Conservation (phyloP, 768 basidiomycete species). For the Mycena vitilis region DNA sequence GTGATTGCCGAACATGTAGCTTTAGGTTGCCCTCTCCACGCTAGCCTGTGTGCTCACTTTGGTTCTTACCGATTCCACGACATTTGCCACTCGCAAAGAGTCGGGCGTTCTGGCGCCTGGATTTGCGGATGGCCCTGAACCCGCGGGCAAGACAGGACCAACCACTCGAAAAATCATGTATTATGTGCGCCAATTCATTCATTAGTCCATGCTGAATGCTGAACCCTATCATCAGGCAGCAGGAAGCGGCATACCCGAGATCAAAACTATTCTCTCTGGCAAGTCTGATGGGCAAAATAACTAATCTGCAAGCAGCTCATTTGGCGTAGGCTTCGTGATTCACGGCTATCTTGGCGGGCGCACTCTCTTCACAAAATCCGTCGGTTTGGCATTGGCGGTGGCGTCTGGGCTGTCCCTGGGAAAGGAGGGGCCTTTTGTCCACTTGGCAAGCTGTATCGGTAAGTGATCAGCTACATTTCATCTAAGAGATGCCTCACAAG, state of each 20-base stretch:
- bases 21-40: conserved; percentile 78
- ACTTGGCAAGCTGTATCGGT: conserved; percentile 60
- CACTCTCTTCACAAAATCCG: conserved; percentile 88
- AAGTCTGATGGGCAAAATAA: conserved; percentile 30
- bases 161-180: conserved; percentile 79
- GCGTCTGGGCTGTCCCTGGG: conserved; percentile 93
- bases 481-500: neutral
- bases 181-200: conserved; percentile 67
- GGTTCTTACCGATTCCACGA: conserved; percentile 87
- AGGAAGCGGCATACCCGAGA: conserved; percentile 96
- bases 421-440: conserved; percentile 37
- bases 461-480: neutral
- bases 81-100: conserved; percentile 91
- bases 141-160: conserved; percentile 36
- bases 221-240: conserved; percentile 69
- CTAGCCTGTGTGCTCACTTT: conserved; percentile 86
- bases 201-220: conserved; percentile 15
- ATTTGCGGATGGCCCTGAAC: conserved; percentile 48
- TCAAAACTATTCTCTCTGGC: conserved; percentile 95
- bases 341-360: conserved; percentile 96
- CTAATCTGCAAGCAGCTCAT: conserved; percentile 18
- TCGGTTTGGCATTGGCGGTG: conserved; percentile 91
- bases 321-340: conserved; percentile 85
- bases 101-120: conserved; percentile 72
- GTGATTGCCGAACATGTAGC: conserved; percentile 1